These are phyloP conservation scores for Tolypocladium inflatum DNA, from an alignment of 2,329 filamentous ascomycete genomes.

Conservation along the genomic window DNA sequence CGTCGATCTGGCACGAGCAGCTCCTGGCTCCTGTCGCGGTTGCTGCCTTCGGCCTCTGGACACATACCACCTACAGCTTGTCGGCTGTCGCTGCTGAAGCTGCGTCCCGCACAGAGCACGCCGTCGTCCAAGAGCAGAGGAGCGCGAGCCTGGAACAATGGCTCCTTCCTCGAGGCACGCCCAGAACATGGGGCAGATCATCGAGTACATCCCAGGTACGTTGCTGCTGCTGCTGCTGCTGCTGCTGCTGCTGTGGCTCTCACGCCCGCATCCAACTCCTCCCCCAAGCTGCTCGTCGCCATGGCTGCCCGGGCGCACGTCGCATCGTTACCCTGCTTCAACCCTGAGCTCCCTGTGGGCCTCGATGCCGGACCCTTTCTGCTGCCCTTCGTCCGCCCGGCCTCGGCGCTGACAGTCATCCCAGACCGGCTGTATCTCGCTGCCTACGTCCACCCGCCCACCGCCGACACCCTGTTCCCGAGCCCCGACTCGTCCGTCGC, in stretches of 20 bases:
- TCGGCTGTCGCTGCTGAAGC: neutral
- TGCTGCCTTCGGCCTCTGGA: neutral
- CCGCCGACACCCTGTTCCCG: slow-evolving; percentile 75
- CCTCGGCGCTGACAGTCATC: slow-evolving; percentile 15
- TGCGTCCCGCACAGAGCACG: neutral
- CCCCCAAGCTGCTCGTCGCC: neutral
- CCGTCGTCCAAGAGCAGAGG: neutral
- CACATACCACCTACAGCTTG: too few relatives aligned
- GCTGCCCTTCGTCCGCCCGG: neutral
- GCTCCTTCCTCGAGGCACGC: slow-evolving; percentile 37
- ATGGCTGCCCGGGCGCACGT: neutral
- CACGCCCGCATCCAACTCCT: neutral
- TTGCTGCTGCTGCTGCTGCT: slow-evolving; percentile 9
- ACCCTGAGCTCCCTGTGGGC: neutral
- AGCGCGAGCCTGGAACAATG: slow-evolving; percentile 29
- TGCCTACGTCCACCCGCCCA: slow-evolving; percentile 77
- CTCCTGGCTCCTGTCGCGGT: neutral
- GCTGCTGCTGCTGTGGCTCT: neutral
- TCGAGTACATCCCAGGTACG: slow-evolving; percentile 92
- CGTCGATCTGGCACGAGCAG: neutral
- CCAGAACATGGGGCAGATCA: slow-evolving; percentile 72
- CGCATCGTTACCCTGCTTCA: neutral
- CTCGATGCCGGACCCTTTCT: neutral
- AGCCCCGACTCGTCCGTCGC: slow-evolving; percentile 62
- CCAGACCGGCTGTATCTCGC: slow-evolving; percentile 90